Evolutionary conservation across 768 basidiomycete species (phyloP).

Genomic region (Lentinula guzmanii): DNA sequence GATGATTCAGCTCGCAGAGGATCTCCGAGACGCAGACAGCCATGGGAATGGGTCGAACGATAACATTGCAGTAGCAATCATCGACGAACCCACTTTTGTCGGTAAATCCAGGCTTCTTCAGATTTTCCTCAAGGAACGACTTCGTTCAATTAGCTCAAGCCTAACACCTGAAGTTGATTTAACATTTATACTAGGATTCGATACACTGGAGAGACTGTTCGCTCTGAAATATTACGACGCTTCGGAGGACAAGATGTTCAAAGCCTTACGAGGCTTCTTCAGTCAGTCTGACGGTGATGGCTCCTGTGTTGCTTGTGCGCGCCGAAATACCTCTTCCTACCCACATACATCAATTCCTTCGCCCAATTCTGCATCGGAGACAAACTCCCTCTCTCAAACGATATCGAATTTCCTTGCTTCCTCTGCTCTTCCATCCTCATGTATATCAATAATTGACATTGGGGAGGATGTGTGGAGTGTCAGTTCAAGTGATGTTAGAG

Average conservation of each 20-base stretch:
- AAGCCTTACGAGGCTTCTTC: slow-evolving; percentile 55
- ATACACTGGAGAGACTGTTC: slow-evolving; percentile 81
- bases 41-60: slow-evolving; percentile 24
- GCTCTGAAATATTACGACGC: slow-evolving; percentile 63
- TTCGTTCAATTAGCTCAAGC: slow-evolving; percentile 12
- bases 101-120: slow-evolving; percentile 65
- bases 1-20: slow-evolving; percentile 66
- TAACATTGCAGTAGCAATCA: slow-evolving; percentile 65
- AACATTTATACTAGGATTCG: slow-evolving; percentile 74
- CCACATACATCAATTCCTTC: background rate
- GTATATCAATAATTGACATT: slow-evolving; percentile 59
- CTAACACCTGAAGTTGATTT: slow-evolving; percentile 29
- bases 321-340: slow-evolving; percentile 27
- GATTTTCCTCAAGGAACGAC: slow-evolving; percentile 36
- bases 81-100: slow-evolving; percentile 86
- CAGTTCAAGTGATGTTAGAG: slow-evolving; percentile 69
- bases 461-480: slow-evolving; percentile 46
- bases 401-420: slow-evolving; percentile 28
- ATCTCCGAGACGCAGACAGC: slow-evolving; percentile 24
- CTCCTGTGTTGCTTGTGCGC: slow-evolving; percentile 62
- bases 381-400: slow-evolving; percentile 20
- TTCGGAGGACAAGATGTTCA: slow-evolving; percentile 44
- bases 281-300: slow-evolving; percentile 36
- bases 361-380: slow-evolving; percentile 3
- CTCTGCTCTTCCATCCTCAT: slow-evolving; percentile 44